phyloP scores from a whole-genome alignment of 2,329 filamentous ascomycete species.

The Claviceps paspali region DNA sequence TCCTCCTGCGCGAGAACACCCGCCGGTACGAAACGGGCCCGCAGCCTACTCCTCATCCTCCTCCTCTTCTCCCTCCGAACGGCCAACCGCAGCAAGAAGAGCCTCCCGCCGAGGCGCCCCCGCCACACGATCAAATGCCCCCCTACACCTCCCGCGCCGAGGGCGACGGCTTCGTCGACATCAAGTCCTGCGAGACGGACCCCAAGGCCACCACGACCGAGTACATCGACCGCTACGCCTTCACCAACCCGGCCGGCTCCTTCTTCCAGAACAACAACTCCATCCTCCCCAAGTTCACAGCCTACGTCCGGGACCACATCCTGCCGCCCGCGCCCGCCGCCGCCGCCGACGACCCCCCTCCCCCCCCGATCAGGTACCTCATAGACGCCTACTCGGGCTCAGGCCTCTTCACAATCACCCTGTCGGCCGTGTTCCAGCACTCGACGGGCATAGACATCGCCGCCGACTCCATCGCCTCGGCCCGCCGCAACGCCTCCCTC shows the following conservation, averaged over 20 bases:
- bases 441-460: slow-evolving; percentile 87
- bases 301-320: slow-evolving; percentile 65
- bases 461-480: slow-evolving; percentile 59
- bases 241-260: slow-evolving; percentile 80
- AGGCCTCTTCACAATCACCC: slow-evolving; percentile 90
- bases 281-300: slow-evolving; percentile 74
- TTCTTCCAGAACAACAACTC: slow-evolving; percentile 99
- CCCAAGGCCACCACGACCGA: slow-evolving; percentile 71
- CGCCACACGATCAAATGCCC: slow-evolving; percentile 10
- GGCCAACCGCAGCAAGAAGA: slow-evolving; percentile 4
- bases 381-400: slow-evolving; percentile 97
- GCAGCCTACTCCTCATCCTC: too few species aligned
- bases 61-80: too few species aligned
- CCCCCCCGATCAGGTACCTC: slow-evolving; percentile 59
- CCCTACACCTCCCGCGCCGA: slow-evolving; percentile 32
- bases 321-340: slow-evolving; percentile 9
- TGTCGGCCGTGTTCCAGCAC: slow-evolving; percentile 69
- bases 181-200: slow-evolving; percentile 82
- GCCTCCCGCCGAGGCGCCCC: too few species aligned
- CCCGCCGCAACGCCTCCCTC: slow-evolving; percentile 59
- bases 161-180: slow-evolving; percentile 45
- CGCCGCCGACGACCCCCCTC: slow-evolving; percentile 20
- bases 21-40: slow-evolving; percentile 41
- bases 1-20: slow-evolving; percentile 79
- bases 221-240: slow-evolving; percentile 71